phyloP scores from a whole-genome alignment of 1,284 basidiomycete genomes.

The Nidula niveotomentosa region DNA sequence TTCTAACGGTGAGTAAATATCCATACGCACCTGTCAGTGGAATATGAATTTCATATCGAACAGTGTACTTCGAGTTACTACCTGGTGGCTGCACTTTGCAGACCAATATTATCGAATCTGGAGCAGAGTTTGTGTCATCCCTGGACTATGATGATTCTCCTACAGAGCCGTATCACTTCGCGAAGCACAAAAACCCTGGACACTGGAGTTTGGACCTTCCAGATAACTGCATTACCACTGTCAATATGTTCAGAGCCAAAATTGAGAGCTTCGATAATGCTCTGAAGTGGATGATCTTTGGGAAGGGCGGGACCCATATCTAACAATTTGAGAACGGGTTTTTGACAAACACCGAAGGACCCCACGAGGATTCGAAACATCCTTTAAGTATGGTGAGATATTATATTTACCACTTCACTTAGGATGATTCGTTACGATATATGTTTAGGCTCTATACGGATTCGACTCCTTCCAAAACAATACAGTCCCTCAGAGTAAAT shows the following conservation, averaged over 20 bases:
- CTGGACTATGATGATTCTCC: background rate
- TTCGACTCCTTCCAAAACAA: background rate
- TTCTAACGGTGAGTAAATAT: background rate
- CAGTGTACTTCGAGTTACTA: background rate
- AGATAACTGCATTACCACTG: background rate
- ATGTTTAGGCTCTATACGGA: background rate
- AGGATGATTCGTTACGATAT: background rate
- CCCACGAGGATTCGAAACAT: slow-evolving; percentile 1
- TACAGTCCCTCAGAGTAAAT: background rate
- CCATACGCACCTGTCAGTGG: too few species aligned
- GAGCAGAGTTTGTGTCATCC: background rate
- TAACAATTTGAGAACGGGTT: slow-evolving; percentile 6
- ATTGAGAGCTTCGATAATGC: slow-evolving; percentile 2
- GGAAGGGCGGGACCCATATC: slow-evolving; percentile 5
- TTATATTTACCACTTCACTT: background rate
- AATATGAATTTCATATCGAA: too few species aligned
- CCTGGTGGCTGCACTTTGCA: background rate
- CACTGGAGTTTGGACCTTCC: background rate
- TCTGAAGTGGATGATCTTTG: slow-evolving; percentile 4
- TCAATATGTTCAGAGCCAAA: background rate
- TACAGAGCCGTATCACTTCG: background rate
- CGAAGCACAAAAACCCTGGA: background rate
- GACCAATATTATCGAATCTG: background rate
- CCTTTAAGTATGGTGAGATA: background rate
- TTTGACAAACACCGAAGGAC: background rate